Conservation (phyloP, 2,329 filamentous ascomycete genomes). For the Epichloe brachyelytri region DNA sequence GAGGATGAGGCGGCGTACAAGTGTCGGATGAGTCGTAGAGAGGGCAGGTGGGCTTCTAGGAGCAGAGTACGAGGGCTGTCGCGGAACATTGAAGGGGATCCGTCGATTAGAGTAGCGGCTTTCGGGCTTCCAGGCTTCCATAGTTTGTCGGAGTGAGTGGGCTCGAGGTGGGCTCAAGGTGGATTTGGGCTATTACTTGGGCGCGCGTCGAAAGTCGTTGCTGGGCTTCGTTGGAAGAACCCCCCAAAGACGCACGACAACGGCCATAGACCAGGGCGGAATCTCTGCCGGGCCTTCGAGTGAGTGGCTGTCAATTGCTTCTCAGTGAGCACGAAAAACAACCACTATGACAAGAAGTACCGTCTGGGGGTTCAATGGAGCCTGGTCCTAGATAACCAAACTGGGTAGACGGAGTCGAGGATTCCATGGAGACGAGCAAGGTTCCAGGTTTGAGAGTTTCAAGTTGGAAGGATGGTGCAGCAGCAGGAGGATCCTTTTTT, state of each 20-base stretch:
- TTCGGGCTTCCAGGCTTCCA: background rate
- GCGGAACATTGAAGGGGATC: slow-evolving; percentile 1
- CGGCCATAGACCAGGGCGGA: background rate
- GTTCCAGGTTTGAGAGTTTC: slow-evolving; percentile 6
- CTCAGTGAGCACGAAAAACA: background rate
- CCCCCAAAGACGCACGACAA: background rate
- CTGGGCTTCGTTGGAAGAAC: background rate
- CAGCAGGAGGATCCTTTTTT: background rate
- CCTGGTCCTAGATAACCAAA: slow-evolving; percentile 2
- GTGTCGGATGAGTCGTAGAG: slow-evolving; percentile 4
- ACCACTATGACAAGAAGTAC: background rate
- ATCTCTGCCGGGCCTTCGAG: background rate
- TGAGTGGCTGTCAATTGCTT: background rate
- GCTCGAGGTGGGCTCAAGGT: slow-evolving; percentile 1
- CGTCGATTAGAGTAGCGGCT: background rate
- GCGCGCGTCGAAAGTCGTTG: background rate
- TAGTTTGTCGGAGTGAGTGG: slow-evolving; percentile 1
- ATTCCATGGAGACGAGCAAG: slow-evolving; percentile 5
- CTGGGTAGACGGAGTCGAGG: slow-evolving; percentile 3
- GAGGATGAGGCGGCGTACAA: slow-evolving; percentile 6
- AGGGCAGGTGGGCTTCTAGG: background rate
- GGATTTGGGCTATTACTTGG: slow-evolving; percentile 6
- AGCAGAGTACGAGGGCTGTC: background rate
- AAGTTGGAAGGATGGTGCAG: slow-evolving; percentile 4
- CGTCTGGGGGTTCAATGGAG: slow-evolving; percentile 1